Evolutionary conservation across 768 basidiomycete species (phyloP), one percentile per base, ranked within the genome.

Genomic region (Amanita subjunquillea): DNA sequence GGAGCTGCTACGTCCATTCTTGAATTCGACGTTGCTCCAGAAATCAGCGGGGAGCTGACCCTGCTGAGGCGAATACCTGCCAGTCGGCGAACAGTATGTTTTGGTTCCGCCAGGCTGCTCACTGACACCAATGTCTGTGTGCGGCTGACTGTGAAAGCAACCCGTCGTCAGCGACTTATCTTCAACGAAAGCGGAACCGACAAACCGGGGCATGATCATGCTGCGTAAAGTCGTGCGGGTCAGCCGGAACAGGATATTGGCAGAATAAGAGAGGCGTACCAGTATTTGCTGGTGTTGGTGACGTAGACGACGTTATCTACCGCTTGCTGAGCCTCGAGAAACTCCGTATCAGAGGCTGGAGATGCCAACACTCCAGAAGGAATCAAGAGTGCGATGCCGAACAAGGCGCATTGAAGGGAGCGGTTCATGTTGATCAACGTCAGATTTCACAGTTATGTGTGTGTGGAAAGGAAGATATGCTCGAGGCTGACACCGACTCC

Each of bases 91-190:
- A 56, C 79, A 81, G 59, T 79, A 81, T 0, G 73, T 73, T 56
- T 74, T 72, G 64, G 72, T 78, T 3, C 78, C 78, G 15, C 78
- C 78, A 0, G 77, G 74, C 54, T 74, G 70, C 56, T 81, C 78
- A 56, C 72, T 76, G 55, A 77, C 77, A 15, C 79, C 79, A 48
- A 82, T 72, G 54, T 78, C 67, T 12, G 78, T 82, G 58, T 78
- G 69, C 1, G 71, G 62, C 50, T 72, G 60, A 27, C 77, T 76
- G 34, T 37, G 13, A 25, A 34, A 29, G 10, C 12, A 4, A 32
- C 9, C 3, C 2, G n/a, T 48, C 22, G 34, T 48, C 46, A 48
- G 30, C 3, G 27, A 29, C 10, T 1, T 3, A 2, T 25, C 6
- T 22, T 37, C 10, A 10, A 48, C 13, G 2, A 6, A 12, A 15